Evolutionary conservation across 495 filamentous ascomycete genomes (phyloP), one percentile per base, ranked within the genome.

Genomic region (Penicillium ochrochloron): DNA sequence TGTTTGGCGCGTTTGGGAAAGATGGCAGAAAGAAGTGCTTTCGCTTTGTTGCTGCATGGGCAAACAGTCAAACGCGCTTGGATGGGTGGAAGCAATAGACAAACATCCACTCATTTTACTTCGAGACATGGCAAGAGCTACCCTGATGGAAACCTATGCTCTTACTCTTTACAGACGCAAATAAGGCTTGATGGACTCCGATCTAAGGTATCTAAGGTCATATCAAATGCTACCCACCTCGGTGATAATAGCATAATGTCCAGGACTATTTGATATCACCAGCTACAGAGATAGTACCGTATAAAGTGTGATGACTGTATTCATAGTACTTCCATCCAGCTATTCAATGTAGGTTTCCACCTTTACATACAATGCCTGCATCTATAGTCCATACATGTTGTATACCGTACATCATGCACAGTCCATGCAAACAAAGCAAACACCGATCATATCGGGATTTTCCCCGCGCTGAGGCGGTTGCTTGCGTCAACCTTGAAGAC

Each of bases 341-440:
- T 3, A 8, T 11, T 10, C 25, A 27, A 7, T 7, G 8, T 21
- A 44, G 19, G 17, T 21, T 48, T 23, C 11, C 21, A 25, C 5
- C 9, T 10, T 19, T 23, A 19, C 2, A 44, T 44, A 17, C 6
- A 27, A 4, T 27, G 33, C 37, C 19, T 48, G 42, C 3, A 2
- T 23, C n/a, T 48, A 27, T 27, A 27, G 4, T 2, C 25, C 25
- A 27, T 27, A 27, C 25, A 27, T 27, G 25, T 27, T 27, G 25
- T 27, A 27, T 27, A 27, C 4, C 25, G 4, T 27, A 41, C 14
- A 41, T 17, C 37, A 41, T 23, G 11, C 44, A 12, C 3, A 48
- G 19, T 54, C 23, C 31, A 21, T 77, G 73, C 75, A 77, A 77
- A 77, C 73, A 70, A 29, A 65, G 60, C 75, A 76, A 77, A 76